Evolutionary conservation across 352 stramenopile genomes (phyloP), one percentile per base, ranked within the genome.

Genomic region (Globisporangium megalacanthum): DNA sequence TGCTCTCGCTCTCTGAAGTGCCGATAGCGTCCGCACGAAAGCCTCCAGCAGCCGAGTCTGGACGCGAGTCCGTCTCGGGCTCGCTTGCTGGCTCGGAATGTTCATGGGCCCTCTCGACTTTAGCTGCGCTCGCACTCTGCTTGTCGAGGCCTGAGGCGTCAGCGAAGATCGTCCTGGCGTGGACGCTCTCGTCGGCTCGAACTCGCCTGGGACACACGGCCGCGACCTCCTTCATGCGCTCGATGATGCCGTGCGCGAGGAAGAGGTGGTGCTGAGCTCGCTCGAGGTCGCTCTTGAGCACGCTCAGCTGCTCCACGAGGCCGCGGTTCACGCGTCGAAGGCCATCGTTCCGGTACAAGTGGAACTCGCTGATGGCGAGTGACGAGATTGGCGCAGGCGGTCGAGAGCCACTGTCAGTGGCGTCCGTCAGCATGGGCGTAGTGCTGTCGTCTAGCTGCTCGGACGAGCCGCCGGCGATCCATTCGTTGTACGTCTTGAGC

Each of bases 401-500:
- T 41, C 35, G 7, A 13, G 41, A 45, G 25, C 14, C 10, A 22
- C 19, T 22, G 36, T 31, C 42, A n/a, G 11, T 17, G 44, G 22
- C 20, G 7, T 42, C 3, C 15, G 33, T 22, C 35, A 35, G 2
- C 14, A 37, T 7, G 14, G 52, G 4, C 8, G 9, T 19, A 4
- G 19, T 17, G 44, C 29, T 3, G 19, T 17, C 3, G 19, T 17
- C 8, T 7, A 39, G 29, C 10, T 52, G 35, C 0, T 52, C 35
- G 14, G 42, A 19, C 9, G 36, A n/a, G 14, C 13, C 33, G 10
- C 48, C 46, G 1, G 29, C 31, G 29, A 65, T 56, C 59, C 59
- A 65, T 1, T 51, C 45, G 17, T 29, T 60, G 41, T 60, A 60
- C n/a, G 36, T 65, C 47, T 54, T 42, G 3, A 65, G n/a, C 53